phyloP scores from a whole-genome alignment of 768 basidiomycete genomes.

The Roridomyces roridus region DNA sequence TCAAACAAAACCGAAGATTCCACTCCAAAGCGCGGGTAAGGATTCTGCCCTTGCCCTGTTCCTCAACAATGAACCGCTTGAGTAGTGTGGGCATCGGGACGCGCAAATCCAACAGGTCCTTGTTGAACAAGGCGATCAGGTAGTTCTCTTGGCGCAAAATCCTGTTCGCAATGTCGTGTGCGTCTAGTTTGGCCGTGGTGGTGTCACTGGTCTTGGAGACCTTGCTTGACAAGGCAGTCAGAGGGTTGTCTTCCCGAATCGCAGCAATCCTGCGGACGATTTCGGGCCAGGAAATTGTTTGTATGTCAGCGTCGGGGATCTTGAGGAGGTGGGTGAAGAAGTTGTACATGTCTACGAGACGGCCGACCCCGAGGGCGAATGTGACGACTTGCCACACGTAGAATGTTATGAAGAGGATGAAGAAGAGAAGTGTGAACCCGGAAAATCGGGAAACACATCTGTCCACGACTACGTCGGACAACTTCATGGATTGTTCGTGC shows the following conservation, averaged over 20 bases:
- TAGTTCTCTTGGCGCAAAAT: constrained; percentile 99
- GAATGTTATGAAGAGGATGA: constrained; percentile 84
- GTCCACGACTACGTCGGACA: constrained; percentile 83
- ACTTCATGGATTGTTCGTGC: constrained; percentile 65
- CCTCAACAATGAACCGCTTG: constrained; percentile 55
- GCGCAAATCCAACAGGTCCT: constrained; percentile 88
- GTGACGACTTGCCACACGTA: constrained; percentile 88
- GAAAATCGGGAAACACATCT: constrained; percentile 89
- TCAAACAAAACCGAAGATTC: constrained; percentile 95
- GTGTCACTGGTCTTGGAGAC: constrained; percentile 61
- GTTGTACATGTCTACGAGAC: constrained; percentile 92
- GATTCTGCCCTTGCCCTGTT: constrained; percentile 74
- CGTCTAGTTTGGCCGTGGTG: constrained; percentile 88
- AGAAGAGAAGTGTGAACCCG: constrained; percentile 83
- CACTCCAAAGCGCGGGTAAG: constrained; percentile 94
- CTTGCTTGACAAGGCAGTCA: constrained; percentile 83
- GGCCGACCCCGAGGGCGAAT: constrained; percentile 75
- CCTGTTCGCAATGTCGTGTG: constrained; percentile 97
- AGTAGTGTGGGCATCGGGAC: constrained; percentile 75
- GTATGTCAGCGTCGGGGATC: constrained; percentile 96
- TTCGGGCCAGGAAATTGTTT: constrained; percentile 96
- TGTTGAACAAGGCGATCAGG: constrained; percentile 96
- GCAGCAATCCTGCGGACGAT: constrained; percentile 89
- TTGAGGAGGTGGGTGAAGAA: constrained; percentile 95
- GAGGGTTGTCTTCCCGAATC: constrained; percentile 92